Evolutionary conservation across 371 early-diverging fungal species (phyloP).

Genomic region (Mucor circinelloides): DNA sequence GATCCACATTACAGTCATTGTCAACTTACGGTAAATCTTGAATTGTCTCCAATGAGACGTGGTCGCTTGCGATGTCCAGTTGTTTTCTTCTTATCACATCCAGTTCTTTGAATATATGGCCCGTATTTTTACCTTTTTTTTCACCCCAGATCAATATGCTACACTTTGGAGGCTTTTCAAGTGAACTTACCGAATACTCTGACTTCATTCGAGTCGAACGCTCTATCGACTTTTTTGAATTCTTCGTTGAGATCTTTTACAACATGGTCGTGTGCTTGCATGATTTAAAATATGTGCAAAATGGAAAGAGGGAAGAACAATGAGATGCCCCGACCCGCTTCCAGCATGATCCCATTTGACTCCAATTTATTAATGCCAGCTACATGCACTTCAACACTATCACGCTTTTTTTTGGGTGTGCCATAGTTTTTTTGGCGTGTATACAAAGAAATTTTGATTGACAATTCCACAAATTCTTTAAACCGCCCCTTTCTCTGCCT

Average conservation of each 20-base stretch:
- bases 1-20: too few species aligned
- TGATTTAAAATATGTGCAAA: background rate
- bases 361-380: background rate
- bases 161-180: too few species aligned
- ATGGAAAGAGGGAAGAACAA: background rate
- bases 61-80: conserved; percentile 24
- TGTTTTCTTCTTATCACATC: conserved; percentile 28
- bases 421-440: background rate
- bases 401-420: background rate
- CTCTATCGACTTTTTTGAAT: conserved; percentile 20
- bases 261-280: conserved; percentile 23
- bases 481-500: background rate
- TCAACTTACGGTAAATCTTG: conserved; percentile 22
- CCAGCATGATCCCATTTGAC: background rate
- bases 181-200: conserved; percentile 19
- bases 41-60: conserved; percentile 21
- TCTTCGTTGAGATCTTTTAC: conserved; percentile 14
- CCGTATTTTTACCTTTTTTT: conserved; percentile 17
- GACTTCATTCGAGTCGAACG: conserved; percentile 12
- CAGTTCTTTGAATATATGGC: conserved; percentile 15
- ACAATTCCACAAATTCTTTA: background rate
- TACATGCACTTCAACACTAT: background rate
- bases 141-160: background rate
- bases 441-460: background rate
- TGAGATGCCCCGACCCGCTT: background rate